These are phyloP conservation scores for Termitomyces sp. DNA, from an alignment of 768 basidiomycete species.

Conservation along the genomic window DNA sequence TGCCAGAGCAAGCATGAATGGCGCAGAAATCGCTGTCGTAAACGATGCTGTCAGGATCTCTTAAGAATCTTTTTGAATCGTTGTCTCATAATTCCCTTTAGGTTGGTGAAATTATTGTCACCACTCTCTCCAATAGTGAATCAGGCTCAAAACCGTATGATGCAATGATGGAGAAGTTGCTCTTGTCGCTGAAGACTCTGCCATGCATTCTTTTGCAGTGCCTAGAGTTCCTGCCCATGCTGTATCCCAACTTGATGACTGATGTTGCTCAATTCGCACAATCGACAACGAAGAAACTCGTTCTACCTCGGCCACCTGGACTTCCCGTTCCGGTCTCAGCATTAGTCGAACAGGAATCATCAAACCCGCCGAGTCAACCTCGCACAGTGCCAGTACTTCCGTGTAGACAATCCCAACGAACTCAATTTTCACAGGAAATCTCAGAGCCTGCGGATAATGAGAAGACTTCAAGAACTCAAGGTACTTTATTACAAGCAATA, in stretches of 20 bases:
- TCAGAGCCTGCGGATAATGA: no score
- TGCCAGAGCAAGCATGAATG: constrained; percentile 7
- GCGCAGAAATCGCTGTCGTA: constrained; percentile 9
- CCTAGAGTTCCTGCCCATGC: background rate
- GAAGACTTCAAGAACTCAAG: background rate
- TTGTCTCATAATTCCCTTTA: background rate
- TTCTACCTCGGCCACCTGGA: background rate
- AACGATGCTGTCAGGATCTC: background rate
- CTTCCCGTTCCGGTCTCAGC: background rate
- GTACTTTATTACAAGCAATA: background rate
- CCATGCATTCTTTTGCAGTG: constrained; percentile 9
- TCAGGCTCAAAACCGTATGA: constrained; percentile 3
- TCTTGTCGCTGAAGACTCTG: constrained; percentile 2
- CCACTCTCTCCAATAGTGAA: constrained; percentile 5
- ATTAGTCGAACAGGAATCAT: background rate
- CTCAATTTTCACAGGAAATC: background rate
- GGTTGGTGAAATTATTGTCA: constrained; percentile 6
- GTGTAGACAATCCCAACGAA: background rate
- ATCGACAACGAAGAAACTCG: background rate
- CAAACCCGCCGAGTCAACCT: background rate
- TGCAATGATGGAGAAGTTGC: background rate
- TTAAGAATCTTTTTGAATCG: background rate
- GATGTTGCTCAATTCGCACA: background rate
- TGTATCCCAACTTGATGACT: background rate
- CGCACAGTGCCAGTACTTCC: background rate